phyloP scores from a whole-genome alignment of 208 protist genomes.

The Leishmania amazonensis region DNA sequence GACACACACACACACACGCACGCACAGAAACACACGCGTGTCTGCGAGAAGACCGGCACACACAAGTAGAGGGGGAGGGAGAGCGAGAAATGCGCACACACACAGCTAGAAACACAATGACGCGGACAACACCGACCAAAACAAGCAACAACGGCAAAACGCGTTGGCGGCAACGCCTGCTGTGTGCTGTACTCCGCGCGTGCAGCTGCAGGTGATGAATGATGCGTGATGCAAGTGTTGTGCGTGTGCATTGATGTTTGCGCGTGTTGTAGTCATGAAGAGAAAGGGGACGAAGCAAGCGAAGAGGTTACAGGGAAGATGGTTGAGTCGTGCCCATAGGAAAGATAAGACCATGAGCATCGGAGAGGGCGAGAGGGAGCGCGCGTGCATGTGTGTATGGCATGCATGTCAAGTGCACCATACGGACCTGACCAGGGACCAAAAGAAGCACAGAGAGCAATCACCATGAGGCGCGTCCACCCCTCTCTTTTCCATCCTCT shows the following conservation, averaged over 20 bases:
- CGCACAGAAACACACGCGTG: not conserved
- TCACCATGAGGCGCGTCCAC: not conserved
- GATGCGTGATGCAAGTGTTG: not conserved
- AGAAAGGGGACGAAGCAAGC: not conserved
- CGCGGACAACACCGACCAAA: conserved; percentile 4
- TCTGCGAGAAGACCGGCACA: conserved; percentile 1
- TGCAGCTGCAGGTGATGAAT: not conserved
- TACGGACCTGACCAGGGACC: not conserved
- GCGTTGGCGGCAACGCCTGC: conserved; percentile 8
- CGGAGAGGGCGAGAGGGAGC: not conserved
- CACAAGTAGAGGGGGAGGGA: not conserved
- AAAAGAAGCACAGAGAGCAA: not conserved
- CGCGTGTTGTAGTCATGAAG: not conserved
- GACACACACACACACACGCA: not conserved
- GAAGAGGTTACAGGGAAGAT: not conserved
- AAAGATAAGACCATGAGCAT: not conserved
- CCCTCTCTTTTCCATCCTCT: not conserved
- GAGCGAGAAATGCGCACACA: not conserved
- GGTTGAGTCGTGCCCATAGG: not conserved
- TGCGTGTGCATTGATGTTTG: not conserved
- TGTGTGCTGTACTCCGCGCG: not conserved
- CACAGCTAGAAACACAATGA: not conserved
- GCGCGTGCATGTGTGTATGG: not conserved
- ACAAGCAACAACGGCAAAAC: not conserved
- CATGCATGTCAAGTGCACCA: not conserved